phyloP scores from a whole-genome alignment of 352 stramenopile genomes.

The Pythium sp. region DNA sequence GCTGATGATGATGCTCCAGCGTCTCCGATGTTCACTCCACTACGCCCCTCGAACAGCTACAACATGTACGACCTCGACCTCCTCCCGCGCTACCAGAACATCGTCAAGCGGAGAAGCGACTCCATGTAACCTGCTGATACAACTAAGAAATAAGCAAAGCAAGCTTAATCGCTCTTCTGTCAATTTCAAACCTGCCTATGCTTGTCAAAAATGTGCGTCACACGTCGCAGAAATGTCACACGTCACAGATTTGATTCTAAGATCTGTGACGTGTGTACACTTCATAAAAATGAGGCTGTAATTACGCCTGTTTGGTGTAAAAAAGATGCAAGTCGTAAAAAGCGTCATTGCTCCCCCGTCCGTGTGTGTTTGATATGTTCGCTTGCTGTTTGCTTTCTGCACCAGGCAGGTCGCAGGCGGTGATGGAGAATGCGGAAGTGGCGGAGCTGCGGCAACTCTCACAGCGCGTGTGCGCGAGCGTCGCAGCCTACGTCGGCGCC shows the following conservation, averaged over 20 bases:
- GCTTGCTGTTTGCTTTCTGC: not conserved
- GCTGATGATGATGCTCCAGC: not conserved
- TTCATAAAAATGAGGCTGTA: not conserved
- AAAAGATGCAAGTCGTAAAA: slow-evolving; percentile 8
- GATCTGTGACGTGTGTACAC: slow-evolving; percentile 13
- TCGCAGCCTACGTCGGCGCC: slow-evolving; percentile 61
- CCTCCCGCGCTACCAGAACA: slow-evolving; percentile 29
- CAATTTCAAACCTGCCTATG: not conserved
- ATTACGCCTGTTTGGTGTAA: slow-evolving; percentile 6
- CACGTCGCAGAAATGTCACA: slow-evolving; percentile 3
- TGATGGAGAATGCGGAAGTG: slow-evolving; percentile 59
- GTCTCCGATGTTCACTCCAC: slow-evolving; percentile 22
- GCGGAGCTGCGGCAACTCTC: slow-evolving; percentile 60
- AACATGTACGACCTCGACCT: slow-evolving; percentile 22
- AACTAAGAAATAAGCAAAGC: slow-evolving; percentile 1
- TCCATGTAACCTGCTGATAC: slow-evolving; percentile 42
- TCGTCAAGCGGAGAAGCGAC: slow-evolving; percentile 39
- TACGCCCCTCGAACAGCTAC: slow-evolving; percentile 26
- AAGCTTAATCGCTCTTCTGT: not conserved
- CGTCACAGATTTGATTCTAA: not conserved
- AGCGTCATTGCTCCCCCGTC: not conserved
- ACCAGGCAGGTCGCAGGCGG: not conserved
- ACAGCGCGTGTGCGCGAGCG: slow-evolving; percentile 63
- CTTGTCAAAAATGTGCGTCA: not conserved
- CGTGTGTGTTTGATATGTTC: not conserved